Conservation (phyloP, 371 early-diverging fungal species). For the Massospora cicadina region DNA sequence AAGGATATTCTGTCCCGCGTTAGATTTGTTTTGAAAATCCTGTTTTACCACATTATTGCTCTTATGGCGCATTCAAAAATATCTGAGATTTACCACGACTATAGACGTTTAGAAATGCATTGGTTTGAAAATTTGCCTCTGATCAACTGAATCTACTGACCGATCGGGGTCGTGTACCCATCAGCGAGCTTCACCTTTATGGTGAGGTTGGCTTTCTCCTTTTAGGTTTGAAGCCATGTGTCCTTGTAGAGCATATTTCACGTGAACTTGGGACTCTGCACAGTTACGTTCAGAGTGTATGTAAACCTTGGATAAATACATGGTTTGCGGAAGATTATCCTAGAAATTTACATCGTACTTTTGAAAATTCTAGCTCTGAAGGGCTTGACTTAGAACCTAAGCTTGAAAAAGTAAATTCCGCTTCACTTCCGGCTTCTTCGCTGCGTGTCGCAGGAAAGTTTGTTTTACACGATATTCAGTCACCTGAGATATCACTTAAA, state of each 20-base stretch:
- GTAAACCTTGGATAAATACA: not conserved
- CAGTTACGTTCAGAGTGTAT: conserved; percentile 1
- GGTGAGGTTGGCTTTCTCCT: conserved; percentile 5
- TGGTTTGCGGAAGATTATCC: not conserved
- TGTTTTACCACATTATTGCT: no score
- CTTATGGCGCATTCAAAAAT: no score
- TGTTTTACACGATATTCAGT: not conserved
- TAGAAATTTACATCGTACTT: not conserved
- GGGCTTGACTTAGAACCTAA: not conserved
- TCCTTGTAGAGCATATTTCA: conserved; percentile 2
- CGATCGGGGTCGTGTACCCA: conserved; percentile 1
- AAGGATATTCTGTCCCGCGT: no score
- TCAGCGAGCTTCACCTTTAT: conserved; percentile 2
- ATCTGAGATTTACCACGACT: not conserved
- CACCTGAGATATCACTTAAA: not conserved
- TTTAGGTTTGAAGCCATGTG: not conserved
- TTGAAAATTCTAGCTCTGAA: not conserved
- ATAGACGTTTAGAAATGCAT: not conserved
- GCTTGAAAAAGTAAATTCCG: not conserved
- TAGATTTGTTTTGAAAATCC: no score
- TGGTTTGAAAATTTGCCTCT: not conserved
- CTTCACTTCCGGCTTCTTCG: not conserved
- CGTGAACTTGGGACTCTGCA: not conserved
- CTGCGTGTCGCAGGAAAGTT: not conserved
- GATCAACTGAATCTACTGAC: not conserved